phyloP scores from a whole-genome alignment of 768 basidiomycete species.

The Tricholomella constricta region DNA sequence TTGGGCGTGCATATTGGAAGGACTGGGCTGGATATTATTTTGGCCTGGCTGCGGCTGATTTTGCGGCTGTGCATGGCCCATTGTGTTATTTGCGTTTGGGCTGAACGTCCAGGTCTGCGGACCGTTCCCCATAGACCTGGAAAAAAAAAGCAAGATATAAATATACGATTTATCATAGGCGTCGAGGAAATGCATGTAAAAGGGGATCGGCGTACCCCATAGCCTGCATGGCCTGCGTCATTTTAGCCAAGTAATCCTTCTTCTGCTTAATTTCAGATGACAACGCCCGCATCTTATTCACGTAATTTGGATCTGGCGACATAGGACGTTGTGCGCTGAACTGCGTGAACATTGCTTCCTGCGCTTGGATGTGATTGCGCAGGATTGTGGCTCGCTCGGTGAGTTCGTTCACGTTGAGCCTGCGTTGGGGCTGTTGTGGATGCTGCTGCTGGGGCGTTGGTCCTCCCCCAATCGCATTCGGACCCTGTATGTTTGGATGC shows the following conservation, averaged over 20 bases:
- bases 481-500: conserved; percentile 33
- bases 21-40: conserved; percentile 24
- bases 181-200: background rate
- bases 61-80: conserved; percentile 2
- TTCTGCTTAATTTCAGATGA: conserved; percentile 30
- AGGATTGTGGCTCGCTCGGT: conserved; percentile 13
- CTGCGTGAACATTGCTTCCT: conserved; percentile 13
- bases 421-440: conserved; percentile 8
- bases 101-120: conserved; percentile 24
- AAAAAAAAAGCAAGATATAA: background rate
- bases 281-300: conserved; percentile 22
- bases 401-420: conserved; percentile 13
- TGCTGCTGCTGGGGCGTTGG: conserved; percentile 12
- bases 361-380: conserved; percentile 6
- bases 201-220: conserved; percentile 30
- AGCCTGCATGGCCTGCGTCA: conserved; percentile 32
- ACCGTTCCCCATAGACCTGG: conserved; percentile 15
- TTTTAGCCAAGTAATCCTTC: conserved; percentile 42
- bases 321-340: conserved; percentile 8
- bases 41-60: conserved; percentile 14
- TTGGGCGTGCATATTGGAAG: conserved; percentile 35
- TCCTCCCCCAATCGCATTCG: conserved; percentile 14
- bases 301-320: conserved; percentile 19
- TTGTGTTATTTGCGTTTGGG: conserved; percentile 1
- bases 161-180: background rate